Conservation (phyloP, 1,284 basidiomycete genomes). For the Puccinia polysora region DNA sequence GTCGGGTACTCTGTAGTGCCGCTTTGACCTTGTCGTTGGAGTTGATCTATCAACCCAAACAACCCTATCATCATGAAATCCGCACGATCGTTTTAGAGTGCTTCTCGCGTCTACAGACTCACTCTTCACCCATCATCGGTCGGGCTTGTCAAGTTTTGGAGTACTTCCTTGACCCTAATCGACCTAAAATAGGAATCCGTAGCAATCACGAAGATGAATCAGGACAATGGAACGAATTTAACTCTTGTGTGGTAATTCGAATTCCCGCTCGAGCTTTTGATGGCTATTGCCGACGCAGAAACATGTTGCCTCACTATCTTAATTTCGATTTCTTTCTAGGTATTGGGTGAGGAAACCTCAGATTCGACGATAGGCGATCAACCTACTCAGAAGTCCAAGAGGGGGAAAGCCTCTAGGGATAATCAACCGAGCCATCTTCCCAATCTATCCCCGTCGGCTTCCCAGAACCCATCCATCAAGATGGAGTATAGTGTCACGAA, state of each 20-base stretch:
- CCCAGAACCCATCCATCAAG: no score
- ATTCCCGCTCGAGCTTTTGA: no score
- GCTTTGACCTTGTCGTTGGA: slow-evolving; percentile 36
- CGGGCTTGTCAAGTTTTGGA: slow-evolving; percentile 35
- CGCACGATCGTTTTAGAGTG: slow-evolving; percentile 22
- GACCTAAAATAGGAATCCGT: background rate
- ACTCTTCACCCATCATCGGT: slow-evolving; percentile 36
- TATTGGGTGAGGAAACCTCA: no score
- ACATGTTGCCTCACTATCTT: no score
- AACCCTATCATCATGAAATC: slow-evolving; percentile 13
- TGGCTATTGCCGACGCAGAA: no score
- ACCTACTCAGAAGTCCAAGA: no score
- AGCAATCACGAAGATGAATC: slow-evolving; percentile 1
- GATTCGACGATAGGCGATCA: no score
- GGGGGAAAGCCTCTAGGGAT: no score
- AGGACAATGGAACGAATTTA: slow-evolving; percentile 9
- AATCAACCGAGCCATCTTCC: no score
- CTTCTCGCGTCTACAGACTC: slow-evolving; percentile 27
- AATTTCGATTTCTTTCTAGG: no score
- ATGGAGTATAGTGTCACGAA: no score
- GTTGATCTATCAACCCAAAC: slow-evolving; percentile 16
- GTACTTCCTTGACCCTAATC: slow-evolving; percentile 26
- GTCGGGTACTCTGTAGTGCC: slow-evolving; percentile 26
- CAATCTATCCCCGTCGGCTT: no score
- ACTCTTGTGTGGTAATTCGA: background rate